Percentiles rank a stretch among this genome's conserved stretches.
These are phyloP conservation scores for Coniochaeta ligniaria DNA, from an alignment of 2,329 filamentous ascomycete genomes.

Conservation along the genomic window DNA sequence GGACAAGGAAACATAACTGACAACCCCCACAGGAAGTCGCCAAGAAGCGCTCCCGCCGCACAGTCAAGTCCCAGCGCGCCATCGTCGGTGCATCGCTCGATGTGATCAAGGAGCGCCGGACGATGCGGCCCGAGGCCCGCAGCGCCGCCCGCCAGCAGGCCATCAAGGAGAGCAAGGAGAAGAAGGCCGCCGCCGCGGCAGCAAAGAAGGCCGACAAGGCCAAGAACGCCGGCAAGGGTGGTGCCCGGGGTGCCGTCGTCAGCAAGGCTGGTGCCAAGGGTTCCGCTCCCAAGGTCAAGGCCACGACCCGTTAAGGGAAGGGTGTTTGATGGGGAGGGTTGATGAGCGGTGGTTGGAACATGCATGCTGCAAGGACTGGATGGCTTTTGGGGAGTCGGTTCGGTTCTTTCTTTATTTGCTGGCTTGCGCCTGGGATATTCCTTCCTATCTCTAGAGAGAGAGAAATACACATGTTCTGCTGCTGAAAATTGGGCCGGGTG, in stretches of 20 bases:
- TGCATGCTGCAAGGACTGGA: constrained; percentile 1
- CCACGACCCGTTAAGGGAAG: constrained; percentile 70
- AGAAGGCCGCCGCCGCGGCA: constrained; percentile 81
- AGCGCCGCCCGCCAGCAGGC: constrained; percentile 80
- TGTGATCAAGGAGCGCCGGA: constrained; percentile 98
- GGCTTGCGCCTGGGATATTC: not conserved
- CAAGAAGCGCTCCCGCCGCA: constrained; percentile 98
- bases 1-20: constrained; percentile 12
- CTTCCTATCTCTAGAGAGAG: not conserved
- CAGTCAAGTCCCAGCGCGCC: constrained; percentile 97
- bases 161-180: constrained; percentile 98
- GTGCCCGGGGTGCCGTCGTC: constrained; percentile 64
- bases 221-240: constrained; percentile 76
- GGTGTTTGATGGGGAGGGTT: not conserved
- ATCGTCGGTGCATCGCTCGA: constrained; percentile 99
- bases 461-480: constrained; percentile 1
- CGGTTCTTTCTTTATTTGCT: constrained; percentile 3
- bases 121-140: constrained; percentile 91
- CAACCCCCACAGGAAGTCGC: constrained; percentile 78
- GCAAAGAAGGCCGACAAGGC: constrained; percentile 99
- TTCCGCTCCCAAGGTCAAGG: constrained; percentile 74
- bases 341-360: not conserved
- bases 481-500: not conserved
- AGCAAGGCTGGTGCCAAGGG: constrained; percentile 99
- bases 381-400: constrained; percentile 13